These are phyloP conservation scores for Geranium brycei DNA, from an alignment of 345 rosid genomes.

Conservation along the genomic window DNA sequence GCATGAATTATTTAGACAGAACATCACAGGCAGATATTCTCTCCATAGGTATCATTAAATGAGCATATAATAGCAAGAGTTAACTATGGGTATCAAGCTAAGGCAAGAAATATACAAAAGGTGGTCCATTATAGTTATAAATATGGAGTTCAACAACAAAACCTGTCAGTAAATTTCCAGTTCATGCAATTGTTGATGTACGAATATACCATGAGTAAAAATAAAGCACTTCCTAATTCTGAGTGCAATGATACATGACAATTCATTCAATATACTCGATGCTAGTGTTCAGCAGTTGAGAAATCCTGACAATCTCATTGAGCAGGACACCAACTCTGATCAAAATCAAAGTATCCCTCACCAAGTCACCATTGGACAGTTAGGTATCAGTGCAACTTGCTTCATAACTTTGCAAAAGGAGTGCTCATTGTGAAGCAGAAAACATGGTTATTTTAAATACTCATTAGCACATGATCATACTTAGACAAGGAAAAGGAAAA, in stretches of 20 bases:
- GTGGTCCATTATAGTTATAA: neutral
- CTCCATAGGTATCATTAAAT: neutral
- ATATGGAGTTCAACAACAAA: too few species aligned
- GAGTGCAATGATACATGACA: neutral
- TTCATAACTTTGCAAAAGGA: neutral
- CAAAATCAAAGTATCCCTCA: neutral
- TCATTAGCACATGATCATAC: too few species aligned
- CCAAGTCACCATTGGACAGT: neutral
- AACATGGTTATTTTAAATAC: too few species aligned
- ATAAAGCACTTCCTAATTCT: neutral
- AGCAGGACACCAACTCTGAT: neutral
- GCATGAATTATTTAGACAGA: conserved; percentile 8
- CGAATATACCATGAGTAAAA: neutral
- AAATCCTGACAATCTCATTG: neutral
- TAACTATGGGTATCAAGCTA: neutral
- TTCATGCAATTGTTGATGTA: neutral
- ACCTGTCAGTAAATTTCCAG: neutral
- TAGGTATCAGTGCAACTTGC: neutral
- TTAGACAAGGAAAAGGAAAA: too few species aligned
- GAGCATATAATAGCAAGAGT: neutral
- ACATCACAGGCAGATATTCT: neutral
- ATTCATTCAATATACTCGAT: neutral
- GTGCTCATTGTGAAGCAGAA: neutral
- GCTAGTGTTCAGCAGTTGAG: neutral
- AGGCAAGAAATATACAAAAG: neutral